Evolutionary conservation across 352 stramenopile genomes (phyloP).

Genomic region (Pythium aquatile): DNA sequence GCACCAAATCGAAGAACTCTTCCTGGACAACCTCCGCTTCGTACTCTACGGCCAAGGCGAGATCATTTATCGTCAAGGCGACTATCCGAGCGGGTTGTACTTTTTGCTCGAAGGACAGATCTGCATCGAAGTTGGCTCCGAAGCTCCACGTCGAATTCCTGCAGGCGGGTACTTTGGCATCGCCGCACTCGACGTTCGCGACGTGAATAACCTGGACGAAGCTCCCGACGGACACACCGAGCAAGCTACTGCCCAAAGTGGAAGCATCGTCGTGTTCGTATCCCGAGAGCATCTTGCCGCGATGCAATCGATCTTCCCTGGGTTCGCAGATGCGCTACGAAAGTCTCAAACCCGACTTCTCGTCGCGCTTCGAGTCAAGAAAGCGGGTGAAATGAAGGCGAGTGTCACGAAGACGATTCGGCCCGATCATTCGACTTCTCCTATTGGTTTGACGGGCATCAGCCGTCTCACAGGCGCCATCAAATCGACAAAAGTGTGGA

Average conservation of each 20-base stretch:
- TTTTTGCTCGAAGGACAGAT: background rate
- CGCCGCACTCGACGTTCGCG: background rate
- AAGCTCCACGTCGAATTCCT: background rate
- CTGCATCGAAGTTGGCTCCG: background rate
- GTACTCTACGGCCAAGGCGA: constrained; percentile 20
- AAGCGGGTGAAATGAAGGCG: constrained; percentile 34
- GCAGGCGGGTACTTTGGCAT: background rate
- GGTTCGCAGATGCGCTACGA: constrained; percentile 30
- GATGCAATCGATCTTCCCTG: constrained; percentile 15
- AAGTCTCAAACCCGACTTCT: constrained; percentile 34
- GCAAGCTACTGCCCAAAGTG: background rate
- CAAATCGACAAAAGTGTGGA: constrained; percentile 10
- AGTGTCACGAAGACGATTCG: constrained; percentile 9
- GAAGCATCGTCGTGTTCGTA: background rate
- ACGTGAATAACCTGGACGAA: background rate
- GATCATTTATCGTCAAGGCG: background rate
- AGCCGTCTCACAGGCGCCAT: background rate
- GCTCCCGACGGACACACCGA: background rate
- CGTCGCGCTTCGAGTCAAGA: constrained; percentile 27
- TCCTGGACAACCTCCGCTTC: constrained; percentile 59
- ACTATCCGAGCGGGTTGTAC: background rate
- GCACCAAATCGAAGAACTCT: constrained; percentile 41
- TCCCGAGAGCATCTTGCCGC: background rate
- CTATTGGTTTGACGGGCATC: background rate
- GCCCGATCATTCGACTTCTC: background rate